These are phyloP conservation scores for Torulaspora globosa DNA, from an alignment of 1,139 yeast genomes.

Conservation along the genomic window DNA sequence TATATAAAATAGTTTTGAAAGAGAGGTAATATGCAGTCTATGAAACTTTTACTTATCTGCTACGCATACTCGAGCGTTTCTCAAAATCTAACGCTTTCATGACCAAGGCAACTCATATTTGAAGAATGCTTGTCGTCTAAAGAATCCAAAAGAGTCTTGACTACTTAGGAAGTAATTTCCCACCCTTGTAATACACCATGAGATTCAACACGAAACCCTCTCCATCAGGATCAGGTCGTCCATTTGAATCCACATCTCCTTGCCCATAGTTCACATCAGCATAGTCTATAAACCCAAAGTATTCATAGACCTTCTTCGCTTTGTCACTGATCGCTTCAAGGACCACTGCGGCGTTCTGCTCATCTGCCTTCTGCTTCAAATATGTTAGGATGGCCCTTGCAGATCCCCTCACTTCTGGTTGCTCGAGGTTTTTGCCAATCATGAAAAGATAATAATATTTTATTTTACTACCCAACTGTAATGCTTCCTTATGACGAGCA, in stretches of 20 bases:
- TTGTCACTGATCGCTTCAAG: slow-evolving; percentile 37
- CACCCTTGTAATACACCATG: slow-evolving; percentile 35
- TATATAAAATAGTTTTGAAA: too few species aligned
- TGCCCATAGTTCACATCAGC: slow-evolving; percentile 34
- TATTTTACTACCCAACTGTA: slow-evolving; percentile 27
- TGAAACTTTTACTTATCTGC: too few species aligned
- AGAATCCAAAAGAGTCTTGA: background rate
- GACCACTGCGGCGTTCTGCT: slow-evolving; percentile 33
- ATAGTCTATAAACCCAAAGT: slow-evolving; percentile 36
- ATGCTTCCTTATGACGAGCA: slow-evolving; percentile 17
- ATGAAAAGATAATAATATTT: slow-evolving; percentile 33
- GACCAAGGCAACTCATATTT: background rate
- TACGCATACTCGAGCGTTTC: too few species aligned
- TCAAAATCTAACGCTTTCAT: too few species aligned
- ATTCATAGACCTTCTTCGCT: slow-evolving; percentile 37
- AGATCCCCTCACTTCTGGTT: slow-evolving; percentile 31
- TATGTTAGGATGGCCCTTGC: slow-evolving; percentile 35
- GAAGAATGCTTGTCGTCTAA: background rate
- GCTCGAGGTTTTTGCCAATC: slow-evolving; percentile 32
- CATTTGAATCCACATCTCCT: slow-evolving; percentile 32
- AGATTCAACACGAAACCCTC: slow-evolving; percentile 32
- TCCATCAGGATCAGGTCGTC: slow-evolving; percentile 32
- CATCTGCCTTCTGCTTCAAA: slow-evolving; percentile 34
- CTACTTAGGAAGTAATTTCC: background rate
- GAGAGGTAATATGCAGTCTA: too few species aligned